Evolutionary conservation across 768 basidiomycete species (phyloP), one percentile per base, ranked within the genome.

Genomic region (Pleurotus cornucopiae): DNA sequence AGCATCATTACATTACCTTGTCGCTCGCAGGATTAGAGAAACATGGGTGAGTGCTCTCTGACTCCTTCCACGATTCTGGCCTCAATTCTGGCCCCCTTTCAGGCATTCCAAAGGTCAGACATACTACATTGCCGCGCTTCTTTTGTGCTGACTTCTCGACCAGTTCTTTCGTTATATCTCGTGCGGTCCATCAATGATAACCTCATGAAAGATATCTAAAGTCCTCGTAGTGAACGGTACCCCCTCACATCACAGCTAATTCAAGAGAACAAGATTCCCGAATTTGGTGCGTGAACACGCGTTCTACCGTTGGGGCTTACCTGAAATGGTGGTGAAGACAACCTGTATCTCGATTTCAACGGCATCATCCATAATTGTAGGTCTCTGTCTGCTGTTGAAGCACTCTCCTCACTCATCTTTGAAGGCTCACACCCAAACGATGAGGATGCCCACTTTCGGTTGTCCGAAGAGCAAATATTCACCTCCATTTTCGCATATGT

Each of bases 101-200:
- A 83, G 82, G 82, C 70, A 85, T 86, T 61, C 84, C 84, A 49
- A 86, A 86, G 83, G 85, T 86, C 60, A 52, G 78, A 14, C 23
- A 11, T 34, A 30, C 25, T 9, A 25, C 21, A 30, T 40, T 45
- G 54, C 47, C n/a, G 46, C 14, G 26, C 41, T 45, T 55, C 40
- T 49, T 23, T 48, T 49, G 58, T 54, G 54, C 41, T 60, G 51
- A 55, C 52, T 60, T 54, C 64, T 57, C 55, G 20, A 54, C 54
- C 62, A 96, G 94, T 97, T 97, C 75, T 97, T 97, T 81, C 86
- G 94, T 72, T 97, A 94, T 69, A 91, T 95, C 64, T 95, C 94
- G 88, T 91, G 71, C 64, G 90, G 75, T 34, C 49, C 49, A 26
- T 18, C 46, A 11, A 21, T 41, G 46, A 40, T 41, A 3, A 47